A percentile compares a stretch with the other conserved stretches of the same genome.
Conservation (phyloP, 2,329 filamentous ascomycete genomes). For the Parafenestella ontariensis region DNA sequence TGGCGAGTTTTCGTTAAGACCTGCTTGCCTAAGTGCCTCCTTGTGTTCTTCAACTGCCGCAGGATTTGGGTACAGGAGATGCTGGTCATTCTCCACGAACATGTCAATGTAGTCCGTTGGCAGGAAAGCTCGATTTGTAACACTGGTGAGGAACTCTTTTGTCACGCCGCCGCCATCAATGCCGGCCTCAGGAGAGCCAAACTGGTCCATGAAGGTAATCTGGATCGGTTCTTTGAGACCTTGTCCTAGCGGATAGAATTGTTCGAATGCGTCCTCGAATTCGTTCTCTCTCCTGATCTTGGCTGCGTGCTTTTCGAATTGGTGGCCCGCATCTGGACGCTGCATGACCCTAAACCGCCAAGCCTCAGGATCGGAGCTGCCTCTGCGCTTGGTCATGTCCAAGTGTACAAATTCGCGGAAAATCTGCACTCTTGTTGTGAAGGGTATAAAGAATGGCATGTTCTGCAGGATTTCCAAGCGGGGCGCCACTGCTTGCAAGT, state of each 20-base stretch:
- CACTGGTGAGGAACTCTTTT: conserved; percentile 92
- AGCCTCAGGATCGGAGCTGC: conserved; percentile 73
- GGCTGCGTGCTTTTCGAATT: conserved; percentile 68
- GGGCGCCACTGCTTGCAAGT: conserved; percentile 80
- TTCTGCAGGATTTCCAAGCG: conserved; percentile 90
- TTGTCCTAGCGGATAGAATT: conserved; percentile 82
- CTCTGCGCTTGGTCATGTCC: conserved; percentile 78
- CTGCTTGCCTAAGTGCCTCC: conserved; percentile 62
- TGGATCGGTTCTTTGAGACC: conserved; percentile 93
- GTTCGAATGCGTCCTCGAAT: conserved; percentile 83
- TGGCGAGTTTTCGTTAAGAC: conserved; percentile 60
- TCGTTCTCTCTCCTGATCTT: conserved; percentile 78
- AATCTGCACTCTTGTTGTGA: conserved; percentile 87
- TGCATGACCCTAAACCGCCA: conserved; percentile 69
- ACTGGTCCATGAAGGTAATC: conserved; percentile 94
- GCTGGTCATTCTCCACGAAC: conserved; percentile 85
- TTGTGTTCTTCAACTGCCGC: conserved; percentile 73
- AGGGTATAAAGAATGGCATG: conserved; percentile 96
- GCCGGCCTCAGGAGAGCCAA: conserved; percentile 84
- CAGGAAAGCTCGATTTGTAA: conserved; percentile 84
- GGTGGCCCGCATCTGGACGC: conserved; percentile 38
- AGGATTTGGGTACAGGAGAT: conserved; percentile 88
- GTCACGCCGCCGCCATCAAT: conserved; percentile 98
- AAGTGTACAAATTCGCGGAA: conserved; percentile 90
- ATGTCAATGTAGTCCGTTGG: conserved; percentile 63